A percentile compares a stretch with the other conserved stretches of the same genome.
Evolutionary conservation across 768 basidiomycete species (phyloP).

Genomic region (Holtermanniella nyarrowii): DNA sequence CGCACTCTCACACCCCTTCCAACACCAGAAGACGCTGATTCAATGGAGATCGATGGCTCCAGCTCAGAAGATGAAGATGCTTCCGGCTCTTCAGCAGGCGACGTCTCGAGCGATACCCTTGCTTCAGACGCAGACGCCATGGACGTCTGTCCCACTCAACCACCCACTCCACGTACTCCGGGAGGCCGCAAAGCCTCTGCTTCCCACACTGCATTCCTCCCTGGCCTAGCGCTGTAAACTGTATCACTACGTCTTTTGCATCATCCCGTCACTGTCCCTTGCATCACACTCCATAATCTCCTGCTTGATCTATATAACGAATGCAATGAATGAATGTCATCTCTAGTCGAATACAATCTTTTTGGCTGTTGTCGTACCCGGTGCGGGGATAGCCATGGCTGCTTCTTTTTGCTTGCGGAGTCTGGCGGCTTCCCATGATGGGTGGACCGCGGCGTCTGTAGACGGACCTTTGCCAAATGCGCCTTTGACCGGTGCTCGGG

Average conservation of each 20-base stretch:
- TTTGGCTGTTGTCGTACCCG: conserved; percentile 63
- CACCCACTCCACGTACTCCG: not conserved
- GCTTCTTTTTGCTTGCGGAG: conserved; percentile 51
- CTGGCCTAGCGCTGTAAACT: not conserved
- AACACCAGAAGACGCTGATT: not conserved
- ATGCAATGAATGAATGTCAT: not conserved
- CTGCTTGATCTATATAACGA: not conserved
- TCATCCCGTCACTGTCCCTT: not conserved
- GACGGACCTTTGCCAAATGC: conserved; percentile 1
- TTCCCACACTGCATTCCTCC: not conserved
- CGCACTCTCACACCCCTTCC: not conserved
- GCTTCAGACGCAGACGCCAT: not conserved
- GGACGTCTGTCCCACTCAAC: too few species aligned
- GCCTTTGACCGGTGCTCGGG: not conserved
- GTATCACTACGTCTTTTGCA: not conserved
- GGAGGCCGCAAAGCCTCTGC: not conserved
- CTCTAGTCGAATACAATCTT: conserved; percentile 57
- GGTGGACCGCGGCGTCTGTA: conserved; percentile 55
- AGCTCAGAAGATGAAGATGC: not conserved
- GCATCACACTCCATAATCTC: too few species aligned
- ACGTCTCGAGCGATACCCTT: not conserved
- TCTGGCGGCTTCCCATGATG: conserved; percentile 93
- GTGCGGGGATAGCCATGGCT: conserved; percentile 44
- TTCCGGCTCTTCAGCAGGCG: not conserved
- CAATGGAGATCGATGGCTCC: not conserved